A percentile compares a stretch with the other conserved stretches of the same genome.
Conservation (phyloP, 2,329 filamentous ascomycete genomes). For the Exophiala alcalophila region DNA sequence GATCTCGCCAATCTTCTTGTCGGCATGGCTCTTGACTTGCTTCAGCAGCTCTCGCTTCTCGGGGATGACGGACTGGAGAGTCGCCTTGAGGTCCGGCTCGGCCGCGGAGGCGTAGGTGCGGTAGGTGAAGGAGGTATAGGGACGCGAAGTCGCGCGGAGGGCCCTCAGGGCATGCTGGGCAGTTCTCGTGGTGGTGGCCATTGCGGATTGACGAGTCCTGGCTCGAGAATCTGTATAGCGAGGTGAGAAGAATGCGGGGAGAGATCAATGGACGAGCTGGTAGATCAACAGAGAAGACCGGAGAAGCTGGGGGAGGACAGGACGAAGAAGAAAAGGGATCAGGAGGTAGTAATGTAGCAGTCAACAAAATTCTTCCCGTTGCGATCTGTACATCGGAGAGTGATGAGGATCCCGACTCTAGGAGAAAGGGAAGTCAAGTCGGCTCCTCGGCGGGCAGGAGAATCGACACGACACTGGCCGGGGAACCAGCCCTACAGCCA, state of each 20-base stretch:
- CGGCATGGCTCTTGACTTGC: constrained; percentile 81
- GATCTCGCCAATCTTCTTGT: constrained; percentile 83
- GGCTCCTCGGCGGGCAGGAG: too few species aligned
- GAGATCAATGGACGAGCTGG: background rate
- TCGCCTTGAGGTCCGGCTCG: constrained; percentile 86
- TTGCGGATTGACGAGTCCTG: constrained; percentile 11
- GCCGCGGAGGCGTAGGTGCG: constrained; percentile 69
- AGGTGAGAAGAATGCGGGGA: background rate
- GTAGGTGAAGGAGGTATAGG: constrained; percentile 19
- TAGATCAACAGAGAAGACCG: background rate
- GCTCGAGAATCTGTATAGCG: background rate
- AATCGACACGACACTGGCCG: too few species aligned
- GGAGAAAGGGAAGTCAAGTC: too few species aligned
- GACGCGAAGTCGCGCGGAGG: constrained; percentile 19
- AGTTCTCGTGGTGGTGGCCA: constrained; percentile 28
- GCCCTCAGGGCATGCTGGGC: constrained; percentile 26
- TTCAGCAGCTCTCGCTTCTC: constrained; percentile 91
- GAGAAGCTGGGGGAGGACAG: too few species aligned
- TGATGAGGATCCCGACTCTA: too few species aligned
- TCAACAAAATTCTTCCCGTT: too few species aligned
- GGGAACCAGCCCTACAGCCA: too few species aligned
- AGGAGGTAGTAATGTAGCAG: too few species aligned
- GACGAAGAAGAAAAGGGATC: too few species aligned
- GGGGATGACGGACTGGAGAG: constrained; percentile 78
- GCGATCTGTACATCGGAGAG: too few species aligned